Percentiles rank a stretch among this genome's conserved stretches.
Evolutionary conservation across 2,329 filamentous ascomycete species (phyloP).

Genomic region (Aschersonia sp.): DNA sequence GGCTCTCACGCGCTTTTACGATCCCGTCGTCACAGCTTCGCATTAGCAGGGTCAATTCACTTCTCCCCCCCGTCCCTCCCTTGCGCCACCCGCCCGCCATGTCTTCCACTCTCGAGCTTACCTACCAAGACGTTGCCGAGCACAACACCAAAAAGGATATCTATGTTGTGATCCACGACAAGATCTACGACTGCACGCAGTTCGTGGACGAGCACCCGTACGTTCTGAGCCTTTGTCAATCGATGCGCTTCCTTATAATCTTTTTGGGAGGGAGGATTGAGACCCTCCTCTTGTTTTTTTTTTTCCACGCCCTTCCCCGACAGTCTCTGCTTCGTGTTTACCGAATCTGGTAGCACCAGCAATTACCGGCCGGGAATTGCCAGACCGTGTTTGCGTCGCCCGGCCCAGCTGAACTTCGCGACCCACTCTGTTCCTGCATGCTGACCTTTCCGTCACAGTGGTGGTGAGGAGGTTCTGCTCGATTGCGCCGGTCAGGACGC

Average conservation of each 20-base stretch:
- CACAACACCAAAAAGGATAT: conserved; percentile 93
- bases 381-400: background rate
- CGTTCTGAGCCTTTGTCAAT: conserved; percentile 17
- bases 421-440: background rate
- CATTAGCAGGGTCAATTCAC: background rate
- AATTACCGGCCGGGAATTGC: no score
- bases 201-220: conserved; percentile 97
- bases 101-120: conserved; percentile 36
- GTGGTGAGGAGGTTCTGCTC: conserved; percentile 94
- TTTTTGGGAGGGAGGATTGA: no score
- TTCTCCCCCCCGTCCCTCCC: background rate
- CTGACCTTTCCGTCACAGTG: conserved; percentile 35
- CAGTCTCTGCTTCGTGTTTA: no score
- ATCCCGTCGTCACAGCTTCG: no score
- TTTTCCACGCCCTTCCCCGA: no score
- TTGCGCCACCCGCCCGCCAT: conserved; percentile 8
- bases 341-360: no score
- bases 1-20: background rate
- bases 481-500: conserved; percentile 93
- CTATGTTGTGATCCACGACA: conserved; percentile 85
- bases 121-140: conserved; percentile 65
- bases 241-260: no score
- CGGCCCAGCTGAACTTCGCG: background rate
- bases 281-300: background rate
- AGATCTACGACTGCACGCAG: conserved; percentile 79